Percentiles rank a stretch among this genome's conserved stretches.
Evolutionary conservation across 2,329 filamentous ascomycete genomes (phyloP).

Genomic region (Amylocarpus encephaloides): DNA sequence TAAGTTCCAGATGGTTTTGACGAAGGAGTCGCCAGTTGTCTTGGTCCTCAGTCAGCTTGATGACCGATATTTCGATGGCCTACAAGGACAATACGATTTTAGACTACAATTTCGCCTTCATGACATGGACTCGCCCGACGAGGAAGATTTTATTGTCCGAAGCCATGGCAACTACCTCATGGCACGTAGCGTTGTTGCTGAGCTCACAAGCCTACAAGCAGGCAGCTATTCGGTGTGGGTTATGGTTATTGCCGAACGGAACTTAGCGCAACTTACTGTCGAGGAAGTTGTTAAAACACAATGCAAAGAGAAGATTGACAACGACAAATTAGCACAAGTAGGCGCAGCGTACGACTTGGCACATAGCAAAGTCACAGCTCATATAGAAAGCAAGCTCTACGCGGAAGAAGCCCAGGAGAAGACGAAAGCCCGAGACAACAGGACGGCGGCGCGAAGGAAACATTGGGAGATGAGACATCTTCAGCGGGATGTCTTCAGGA

Average conservation of each 20-base stretch:
- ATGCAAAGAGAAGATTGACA: slow-evolving; percentile 41
- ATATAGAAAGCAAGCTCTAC: slow-evolving; percentile 44
- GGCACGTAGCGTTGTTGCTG: slow-evolving; percentile 51
- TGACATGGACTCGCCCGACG: slow-evolving; percentile 41
- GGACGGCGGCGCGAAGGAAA: slow-evolving; percentile 41
- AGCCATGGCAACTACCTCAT: slow-evolving; percentile 54
- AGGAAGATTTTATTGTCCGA: slow-evolving; percentile 54
- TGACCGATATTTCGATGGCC: slow-evolving; percentile 53
- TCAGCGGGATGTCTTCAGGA: slow-evolving; percentile 34
- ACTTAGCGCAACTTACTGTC: slow-evolving; percentile 38
- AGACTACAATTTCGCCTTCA: slow-evolving; percentile 45
- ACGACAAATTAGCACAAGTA: slow-evolving; percentile 53
- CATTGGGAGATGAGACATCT: slow-evolving; percentile 44
- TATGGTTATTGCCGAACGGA: slow-evolving; percentile 46
- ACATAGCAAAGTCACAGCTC: slow-evolving; percentile 49
- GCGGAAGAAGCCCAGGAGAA: slow-evolving; percentile 30
- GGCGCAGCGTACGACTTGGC: slow-evolving; percentile 54
- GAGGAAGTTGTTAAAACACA: slow-evolving; percentile 52
- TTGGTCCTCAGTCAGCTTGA: slow-evolving; percentile 57
- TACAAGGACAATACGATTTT: slow-evolving; percentile 51
- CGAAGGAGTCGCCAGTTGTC: slow-evolving; percentile 50
- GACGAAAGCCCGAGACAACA: slow-evolving; percentile 31
- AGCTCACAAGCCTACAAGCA: slow-evolving; percentile 48
- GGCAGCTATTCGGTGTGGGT: slow-evolving; percentile 53
- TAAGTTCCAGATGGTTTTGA: slow-evolving; percentile 53